Conservation (phyloP, 139 green algal species). For the Tetradesmus obliquus region DNA sequence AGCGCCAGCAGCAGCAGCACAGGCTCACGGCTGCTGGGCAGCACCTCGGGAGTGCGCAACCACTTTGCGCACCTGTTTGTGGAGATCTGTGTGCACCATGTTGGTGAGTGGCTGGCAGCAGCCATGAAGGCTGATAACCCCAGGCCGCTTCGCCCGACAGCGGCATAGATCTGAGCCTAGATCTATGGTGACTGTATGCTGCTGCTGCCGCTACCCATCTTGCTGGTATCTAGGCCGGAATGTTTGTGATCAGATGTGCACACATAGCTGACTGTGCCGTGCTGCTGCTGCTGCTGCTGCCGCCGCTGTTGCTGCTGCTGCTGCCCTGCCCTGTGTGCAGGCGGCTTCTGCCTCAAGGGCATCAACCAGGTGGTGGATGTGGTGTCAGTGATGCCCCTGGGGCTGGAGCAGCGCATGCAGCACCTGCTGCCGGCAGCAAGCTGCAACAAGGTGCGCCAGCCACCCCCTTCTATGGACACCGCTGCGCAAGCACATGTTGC, state of each 20-base stretch:
- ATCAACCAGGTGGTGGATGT: slow-evolving; percentile 15
- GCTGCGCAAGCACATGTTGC: too few relatives aligned
- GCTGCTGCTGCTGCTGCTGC: neutral
- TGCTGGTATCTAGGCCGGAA: too few relatives aligned
- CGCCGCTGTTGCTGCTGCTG: neutral
- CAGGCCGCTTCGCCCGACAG: neutral
- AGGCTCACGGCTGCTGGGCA: neutral
- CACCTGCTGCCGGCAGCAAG: neutral
- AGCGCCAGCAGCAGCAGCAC: slow-evolving; percentile 1
- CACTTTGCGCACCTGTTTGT: neutral
- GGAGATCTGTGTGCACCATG: slow-evolving; percentile 6
- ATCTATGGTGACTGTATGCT: too few relatives aligned
- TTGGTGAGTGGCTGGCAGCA: neutral
- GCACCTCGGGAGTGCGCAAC: neutral
- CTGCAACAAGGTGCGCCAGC: neutral
- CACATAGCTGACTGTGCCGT: neutral
- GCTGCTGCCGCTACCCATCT: too few relatives aligned
- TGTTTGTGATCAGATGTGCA: too few relatives aligned
- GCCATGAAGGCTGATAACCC: too few relatives aligned
- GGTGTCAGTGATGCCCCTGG: slow-evolving; percentile 11
- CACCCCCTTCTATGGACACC: neutral
- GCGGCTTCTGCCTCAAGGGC: slow-evolving; percentile 35
- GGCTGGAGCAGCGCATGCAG: neutral
- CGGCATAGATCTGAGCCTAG: too few relatives aligned
- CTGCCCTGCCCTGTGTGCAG: neutral